Evolutionary conservation across 2,329 filamentous ascomycete genomes (phyloP).

Genomic region (Arachnomyces sp.): DNA sequence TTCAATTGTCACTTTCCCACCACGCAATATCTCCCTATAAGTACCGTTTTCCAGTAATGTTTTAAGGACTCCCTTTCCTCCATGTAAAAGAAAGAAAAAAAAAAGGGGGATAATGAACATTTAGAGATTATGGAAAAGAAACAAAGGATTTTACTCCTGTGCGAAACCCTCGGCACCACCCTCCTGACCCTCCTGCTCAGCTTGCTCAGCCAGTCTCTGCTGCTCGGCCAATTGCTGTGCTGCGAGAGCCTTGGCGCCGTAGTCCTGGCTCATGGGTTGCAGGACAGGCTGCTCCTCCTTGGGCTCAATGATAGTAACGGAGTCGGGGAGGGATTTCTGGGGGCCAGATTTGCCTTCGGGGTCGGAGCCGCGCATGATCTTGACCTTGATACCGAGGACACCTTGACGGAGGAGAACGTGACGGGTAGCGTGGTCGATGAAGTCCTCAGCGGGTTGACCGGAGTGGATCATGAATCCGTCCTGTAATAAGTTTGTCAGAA

Average conservation of each 20-base stretch:
- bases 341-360: conserved; percentile 98
- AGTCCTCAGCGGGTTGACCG: conserved; percentile 98
- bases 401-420: conserved; percentile 99
- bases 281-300: conserved; percentile 97
- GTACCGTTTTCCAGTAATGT: too few relatives aligned
- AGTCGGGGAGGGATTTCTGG: conserved; percentile 94
- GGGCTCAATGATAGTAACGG: conserved; percentile 99
- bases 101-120: not conserved
- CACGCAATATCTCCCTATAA: conserved; percentile 7
- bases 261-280: conserved; percentile 96
- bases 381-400: conserved; percentile 99
- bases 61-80: too few relatives aligned
- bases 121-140: not conserved
- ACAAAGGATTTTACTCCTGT: conserved; percentile 36
- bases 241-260: conserved; percentile 81
- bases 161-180: conserved; percentile 27
- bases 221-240: conserved; percentile 50
- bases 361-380: conserved; percentile 99
- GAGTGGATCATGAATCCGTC: conserved; percentile 99
- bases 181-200: conserved; percentile 43
- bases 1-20: not conserved
- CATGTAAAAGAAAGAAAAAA: not conserved
- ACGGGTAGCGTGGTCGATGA: conserved; percentile 96
- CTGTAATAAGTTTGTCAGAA: conserved; percentile 28
- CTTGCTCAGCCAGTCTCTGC: conserved; percentile 53